Evolutionary conservation across 352 stramenopile species (phyloP).

Genomic region (Globisporangium polare): DNA sequence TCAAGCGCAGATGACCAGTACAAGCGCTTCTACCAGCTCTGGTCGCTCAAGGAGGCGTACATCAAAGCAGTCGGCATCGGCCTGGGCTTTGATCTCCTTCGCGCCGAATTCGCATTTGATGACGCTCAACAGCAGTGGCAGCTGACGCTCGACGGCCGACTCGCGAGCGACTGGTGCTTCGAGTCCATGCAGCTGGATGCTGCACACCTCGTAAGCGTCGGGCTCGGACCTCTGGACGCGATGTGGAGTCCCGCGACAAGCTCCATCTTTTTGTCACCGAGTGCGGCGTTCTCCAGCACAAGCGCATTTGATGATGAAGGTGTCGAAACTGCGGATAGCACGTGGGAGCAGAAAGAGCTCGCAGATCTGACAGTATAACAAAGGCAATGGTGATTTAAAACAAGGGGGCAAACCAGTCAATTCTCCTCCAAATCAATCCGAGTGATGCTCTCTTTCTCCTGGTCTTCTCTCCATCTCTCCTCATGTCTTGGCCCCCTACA

Average conservation of each 20-base stretch:
- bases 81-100: constrained; percentile 52
- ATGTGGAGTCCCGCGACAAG: constrained; percentile 43
- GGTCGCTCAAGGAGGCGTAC: constrained; percentile 76
- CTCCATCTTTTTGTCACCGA: constrained; percentile 32
- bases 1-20: constrained; percentile 2
- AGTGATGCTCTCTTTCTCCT: background rate
- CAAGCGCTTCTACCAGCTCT: constrained; percentile 58
- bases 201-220: constrained; percentile 43
- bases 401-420: background rate
- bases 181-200: constrained; percentile 26
- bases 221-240: constrained; percentile 33
- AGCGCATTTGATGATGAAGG: background rate
- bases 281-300: background rate
- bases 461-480: background rate
- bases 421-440: background rate
- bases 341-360: constrained; percentile 14
- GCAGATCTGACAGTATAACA: constrained; percentile 1
- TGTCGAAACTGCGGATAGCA: background rate
- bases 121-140: constrained; percentile 24
- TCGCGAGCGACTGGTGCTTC: constrained; percentile 41
- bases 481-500: background rate
- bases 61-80: constrained; percentile 75
- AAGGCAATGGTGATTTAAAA: background rate
- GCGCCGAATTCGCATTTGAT: constrained; percentile 39
- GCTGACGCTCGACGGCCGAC: constrained; percentile 36